Evolutionary conservation across 257 asterid genomes (phyloP).

Genomic region (Vinca minor): DNA sequence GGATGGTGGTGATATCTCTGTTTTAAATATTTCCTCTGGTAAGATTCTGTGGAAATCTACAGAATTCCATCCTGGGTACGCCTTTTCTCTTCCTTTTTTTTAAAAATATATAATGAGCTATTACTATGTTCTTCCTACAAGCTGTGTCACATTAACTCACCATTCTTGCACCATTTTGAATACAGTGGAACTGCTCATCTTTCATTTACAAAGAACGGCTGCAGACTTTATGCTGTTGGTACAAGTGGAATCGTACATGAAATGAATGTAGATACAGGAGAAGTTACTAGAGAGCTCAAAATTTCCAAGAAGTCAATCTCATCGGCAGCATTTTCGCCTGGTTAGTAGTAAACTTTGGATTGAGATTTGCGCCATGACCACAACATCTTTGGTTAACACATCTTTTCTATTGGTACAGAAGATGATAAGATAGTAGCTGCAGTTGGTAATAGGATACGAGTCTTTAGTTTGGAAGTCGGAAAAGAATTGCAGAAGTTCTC

Average conservation of each 20-base stretch:
- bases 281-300: constrained; percentile 21
- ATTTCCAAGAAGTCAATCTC: constrained; percentile 20
- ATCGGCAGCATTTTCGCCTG: constrained; percentile 17
- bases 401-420: constrained; percentile 8
- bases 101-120: neutral
- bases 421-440: constrained; percentile 25
- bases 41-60: constrained; percentile 24
- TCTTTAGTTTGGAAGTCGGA: constrained; percentile 21
- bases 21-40: constrained; percentile 16
- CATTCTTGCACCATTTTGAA: constrained; percentile 9
- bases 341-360: constrained; percentile 15
- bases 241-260: constrained; percentile 20
- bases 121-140: neutral
- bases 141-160: neutral
- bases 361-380: neutral
- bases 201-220: constrained; percentile 19
- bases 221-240: constrained; percentile 18
- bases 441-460: constrained; percentile 22
- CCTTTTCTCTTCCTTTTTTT: neutral
- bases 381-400: constrained; percentile 9
- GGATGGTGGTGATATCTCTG: constrained; percentile 21
- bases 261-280: constrained; percentile 25
- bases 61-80: constrained; percentile 23
- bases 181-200: constrained; percentile 25
- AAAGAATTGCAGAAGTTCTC: constrained; percentile 25